A percentile compares a stretch with the other conserved stretches of the same genome.
phyloP scores from a whole-genome alignment of 2,329 filamentous ascomycete genomes.

The Coniochaeta sp. region DNA sequence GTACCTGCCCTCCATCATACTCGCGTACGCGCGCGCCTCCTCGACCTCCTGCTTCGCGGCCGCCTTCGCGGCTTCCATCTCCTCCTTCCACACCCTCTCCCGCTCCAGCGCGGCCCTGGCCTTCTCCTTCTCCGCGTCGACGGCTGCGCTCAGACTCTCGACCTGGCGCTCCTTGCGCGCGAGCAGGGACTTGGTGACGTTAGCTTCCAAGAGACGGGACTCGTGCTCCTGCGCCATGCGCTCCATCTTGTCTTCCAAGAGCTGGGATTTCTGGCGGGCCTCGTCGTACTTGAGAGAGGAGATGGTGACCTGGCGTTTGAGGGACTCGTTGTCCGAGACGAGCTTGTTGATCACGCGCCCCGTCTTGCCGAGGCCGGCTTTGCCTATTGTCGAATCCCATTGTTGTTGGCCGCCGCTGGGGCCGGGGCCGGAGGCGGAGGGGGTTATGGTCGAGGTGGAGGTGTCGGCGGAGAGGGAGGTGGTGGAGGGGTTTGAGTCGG shows the following conservation, averaged over 20 bases:
- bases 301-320: constrained; percentile 66
- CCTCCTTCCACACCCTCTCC: constrained; percentile 54
- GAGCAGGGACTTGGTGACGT: constrained; percentile 63
- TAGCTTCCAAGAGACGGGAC: constrained; percentile 60
- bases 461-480: constrained; percentile 20
- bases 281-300: constrained; percentile 62
- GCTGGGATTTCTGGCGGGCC: constrained; percentile 58
- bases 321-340: constrained; percentile 71
- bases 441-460: too few relatives aligned
- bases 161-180: constrained; percentile 69
- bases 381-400: constrained; percentile 63
- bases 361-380: constrained; percentile 66
- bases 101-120: constrained; percentile 51
- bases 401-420: too few relatives aligned
- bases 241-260: constrained; percentile 67
- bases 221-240: constrained; percentile 63
- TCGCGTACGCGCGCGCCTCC: constrained; percentile 56
- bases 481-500: constrained; percentile 20
- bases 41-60: constrained; percentile 59
- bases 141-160: constrained; percentile 55
- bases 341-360: constrained; percentile 75
- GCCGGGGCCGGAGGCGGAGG: too few relatives aligned
- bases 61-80: constrained; percentile 54
- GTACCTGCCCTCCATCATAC: constrained; percentile 64
- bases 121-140: constrained; percentile 59